These are phyloP conservation scores for Chlorella sorokiniana DNA, from an alignment of 139 green algal genomes.

Conservation along the genomic window DNA sequence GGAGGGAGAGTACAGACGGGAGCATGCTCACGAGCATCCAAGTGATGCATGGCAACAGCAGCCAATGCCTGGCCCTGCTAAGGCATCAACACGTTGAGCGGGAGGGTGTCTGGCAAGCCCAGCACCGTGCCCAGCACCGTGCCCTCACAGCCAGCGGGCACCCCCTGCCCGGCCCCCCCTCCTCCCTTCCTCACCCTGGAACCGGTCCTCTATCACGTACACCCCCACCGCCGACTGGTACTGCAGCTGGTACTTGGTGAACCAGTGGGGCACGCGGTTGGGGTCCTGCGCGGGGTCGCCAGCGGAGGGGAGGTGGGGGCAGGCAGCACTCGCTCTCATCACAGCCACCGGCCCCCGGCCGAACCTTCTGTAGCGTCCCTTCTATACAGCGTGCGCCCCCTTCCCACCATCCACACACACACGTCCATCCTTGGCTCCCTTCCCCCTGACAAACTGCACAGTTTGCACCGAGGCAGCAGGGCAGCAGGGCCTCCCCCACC, in stretches of 20 bases:
- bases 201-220: constrained; percentile 62
- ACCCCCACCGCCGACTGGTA: constrained; percentile 40
- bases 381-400: no score
- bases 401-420: no score
- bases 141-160: neutral
- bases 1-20: neutral
- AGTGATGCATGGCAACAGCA: neutral
- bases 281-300: constrained; percentile 32
- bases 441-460: no score
- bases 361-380: no score
- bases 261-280: constrained; percentile 30
- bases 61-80: no score
- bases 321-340: no score
- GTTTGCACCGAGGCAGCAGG: no score
- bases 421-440: no score
- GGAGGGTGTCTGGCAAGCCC: no score
- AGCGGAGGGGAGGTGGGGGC: neutral
- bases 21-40: constrained; percentile 19
- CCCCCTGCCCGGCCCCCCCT: neutral
- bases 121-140: neutral
- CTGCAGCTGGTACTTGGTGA: constrained; percentile 27
- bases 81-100: neutral
- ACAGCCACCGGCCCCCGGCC: no score
- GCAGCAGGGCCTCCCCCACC: neutral
- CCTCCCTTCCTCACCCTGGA: constrained; percentile 13